phyloP scores from a whole-genome alignment of 1,284 basidiomycete genomes.

The Austropuccinia psidii region DNA sequence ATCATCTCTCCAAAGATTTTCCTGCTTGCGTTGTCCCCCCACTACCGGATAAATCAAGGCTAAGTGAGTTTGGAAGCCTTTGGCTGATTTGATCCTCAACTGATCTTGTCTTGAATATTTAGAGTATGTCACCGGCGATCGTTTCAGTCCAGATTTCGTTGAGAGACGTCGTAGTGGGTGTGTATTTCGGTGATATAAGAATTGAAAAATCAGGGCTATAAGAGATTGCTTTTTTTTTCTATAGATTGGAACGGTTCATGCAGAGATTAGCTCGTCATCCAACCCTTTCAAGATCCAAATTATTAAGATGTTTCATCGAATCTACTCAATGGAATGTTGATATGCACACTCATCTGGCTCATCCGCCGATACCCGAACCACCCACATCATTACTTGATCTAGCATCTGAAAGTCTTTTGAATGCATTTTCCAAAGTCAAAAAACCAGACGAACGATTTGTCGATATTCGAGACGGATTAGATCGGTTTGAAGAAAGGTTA shows the following conservation, averaged over 20 bases:
- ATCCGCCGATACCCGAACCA: constrained; percentile 72
- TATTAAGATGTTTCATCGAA: constrained; percentile 84
- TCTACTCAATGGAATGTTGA: constrained; percentile 98
- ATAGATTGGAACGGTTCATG: constrained; percentile 82
- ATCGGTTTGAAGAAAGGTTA: constrained; percentile 89
- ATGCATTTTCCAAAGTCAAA: constrained; percentile 85
- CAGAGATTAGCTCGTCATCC: constrained; percentile 85
- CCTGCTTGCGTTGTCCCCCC: constrained; percentile 94
- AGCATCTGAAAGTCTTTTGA: constrained; percentile 87
- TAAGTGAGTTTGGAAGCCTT: constrained; percentile 59
- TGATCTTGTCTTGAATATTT: constrained; percentile 25
- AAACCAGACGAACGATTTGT: constrained; percentile 95
- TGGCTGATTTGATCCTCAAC: not conserved
- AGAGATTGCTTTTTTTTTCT: too few species aligned
- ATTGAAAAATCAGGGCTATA: too few species aligned
- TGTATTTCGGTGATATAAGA: constrained; percentile 49
- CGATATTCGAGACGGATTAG: constrained; percentile 77
- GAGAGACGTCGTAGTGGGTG: constrained; percentile 83
- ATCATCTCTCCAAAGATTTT: constrained; percentile 82
- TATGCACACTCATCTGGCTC: constrained; percentile 85
- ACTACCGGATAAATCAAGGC: constrained; percentile 88
- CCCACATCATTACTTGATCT: constrained; percentile 78
- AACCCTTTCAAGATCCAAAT: constrained; percentile 80
- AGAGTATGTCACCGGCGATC: constrained; percentile 96
- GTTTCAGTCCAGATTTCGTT: constrained; percentile 94